Evolutionary conservation across 768 basidiomycete genomes (phyloP).

Genomic region (Lepiota venenata): DNA sequence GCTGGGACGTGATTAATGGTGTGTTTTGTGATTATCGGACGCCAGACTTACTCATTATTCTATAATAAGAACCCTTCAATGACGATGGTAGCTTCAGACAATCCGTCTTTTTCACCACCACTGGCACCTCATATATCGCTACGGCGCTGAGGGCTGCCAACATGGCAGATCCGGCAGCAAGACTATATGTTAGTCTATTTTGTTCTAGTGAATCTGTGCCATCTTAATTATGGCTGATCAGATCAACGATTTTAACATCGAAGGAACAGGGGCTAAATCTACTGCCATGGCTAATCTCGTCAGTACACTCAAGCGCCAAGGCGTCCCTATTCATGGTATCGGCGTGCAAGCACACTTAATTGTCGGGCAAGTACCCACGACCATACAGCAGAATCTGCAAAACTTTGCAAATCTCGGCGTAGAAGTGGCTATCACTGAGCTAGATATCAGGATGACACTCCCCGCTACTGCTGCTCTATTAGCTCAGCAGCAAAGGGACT

Average conservation of each 20-base stretch:
- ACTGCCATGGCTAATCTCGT: slow-evolving; percentile 53
- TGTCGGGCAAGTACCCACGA: slow-evolving; percentile 49
- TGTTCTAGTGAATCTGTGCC: neutral
- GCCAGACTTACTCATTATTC: neutral
- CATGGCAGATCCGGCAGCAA: slow-evolving; percentile 50
- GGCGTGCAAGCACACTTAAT: slow-evolving; percentile 58
- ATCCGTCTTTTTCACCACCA: slow-evolving; percentile 50
- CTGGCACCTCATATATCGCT: slow-evolving; percentile 45
- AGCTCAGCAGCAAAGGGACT: slow-evolving; percentile 55
- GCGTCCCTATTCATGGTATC: slow-evolving; percentile 53
- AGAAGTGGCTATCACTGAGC: slow-evolving; percentile 63
- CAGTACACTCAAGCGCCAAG: slow-evolving; percentile 35
- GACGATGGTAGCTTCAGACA: slow-evolving; percentile 56
- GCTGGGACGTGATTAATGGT: slow-evolving; percentile 55
- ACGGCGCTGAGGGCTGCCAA: slow-evolving; percentile 52
- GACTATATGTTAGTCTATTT: slow-evolving; percentile 45
- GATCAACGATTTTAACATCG: slow-evolving; percentile 42
- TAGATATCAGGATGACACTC: slow-evolving; percentile 57
- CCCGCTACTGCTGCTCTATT: slow-evolving; percentile 44
- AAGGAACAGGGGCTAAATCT: slow-evolving; percentile 46
- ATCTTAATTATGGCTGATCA: slow-evolving; percentile 5
- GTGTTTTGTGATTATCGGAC: neutral
- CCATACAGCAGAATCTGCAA: slow-evolving; percentile 43
- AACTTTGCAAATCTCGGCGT: slow-evolving; percentile 55
- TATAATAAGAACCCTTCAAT: slow-evolving; percentile 45